These are phyloP conservation scores for Arxiozyma bovina DNA, from an alignment of 1,139 yeast species.

Conservation along the genomic window DNA sequence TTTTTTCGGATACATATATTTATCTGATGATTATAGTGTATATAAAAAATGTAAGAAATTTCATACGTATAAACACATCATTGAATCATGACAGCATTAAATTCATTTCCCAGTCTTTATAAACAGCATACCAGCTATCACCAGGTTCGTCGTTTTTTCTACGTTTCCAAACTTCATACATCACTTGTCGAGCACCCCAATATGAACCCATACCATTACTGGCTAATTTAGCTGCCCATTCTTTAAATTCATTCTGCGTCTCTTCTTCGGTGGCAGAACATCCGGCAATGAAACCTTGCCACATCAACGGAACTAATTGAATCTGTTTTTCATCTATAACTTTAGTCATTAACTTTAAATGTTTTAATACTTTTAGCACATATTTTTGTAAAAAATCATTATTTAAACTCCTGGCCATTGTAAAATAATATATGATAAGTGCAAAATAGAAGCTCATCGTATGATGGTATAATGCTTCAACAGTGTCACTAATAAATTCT, in stretches of 20 bases:
- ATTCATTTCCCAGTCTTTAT: slow-evolving; percentile 78
- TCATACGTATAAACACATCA: background rate
- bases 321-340: slow-evolving; percentile 48
- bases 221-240: slow-evolving; percentile 77
- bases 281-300: slow-evolving; percentile 89
- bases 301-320: slow-evolving; percentile 65
- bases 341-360: slow-evolving; percentile 53
- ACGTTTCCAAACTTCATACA: slow-evolving; percentile 81
- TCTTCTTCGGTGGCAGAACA: slow-evolving; percentile 60
- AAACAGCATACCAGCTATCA: slow-evolving; percentile 72
- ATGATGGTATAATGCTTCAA: slow-evolving; percentile 76
- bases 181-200: slow-evolving; percentile 77
- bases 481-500: slow-evolving; percentile 41
- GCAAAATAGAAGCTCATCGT: slow-evolving; percentile 74
- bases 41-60: too few relatives aligned
- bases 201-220: slow-evolving; percentile 71
- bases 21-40: too few relatives aligned
- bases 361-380: slow-evolving; percentile 53
- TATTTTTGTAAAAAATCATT: slow-evolving; percentile 39
- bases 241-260: slow-evolving; percentile 57
- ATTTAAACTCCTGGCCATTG: slow-evolving; percentile 53
- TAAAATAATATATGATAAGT: slow-evolving; percentile 61
- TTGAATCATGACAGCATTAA: slow-evolving; percentile 39
- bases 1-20: too few relatives aligned
- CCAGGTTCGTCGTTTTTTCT: slow-evolving; percentile 48